Evolutionary conservation across 345 rosid species (phyloP).

Genomic region (Eucalyptus paniculata): DNA sequence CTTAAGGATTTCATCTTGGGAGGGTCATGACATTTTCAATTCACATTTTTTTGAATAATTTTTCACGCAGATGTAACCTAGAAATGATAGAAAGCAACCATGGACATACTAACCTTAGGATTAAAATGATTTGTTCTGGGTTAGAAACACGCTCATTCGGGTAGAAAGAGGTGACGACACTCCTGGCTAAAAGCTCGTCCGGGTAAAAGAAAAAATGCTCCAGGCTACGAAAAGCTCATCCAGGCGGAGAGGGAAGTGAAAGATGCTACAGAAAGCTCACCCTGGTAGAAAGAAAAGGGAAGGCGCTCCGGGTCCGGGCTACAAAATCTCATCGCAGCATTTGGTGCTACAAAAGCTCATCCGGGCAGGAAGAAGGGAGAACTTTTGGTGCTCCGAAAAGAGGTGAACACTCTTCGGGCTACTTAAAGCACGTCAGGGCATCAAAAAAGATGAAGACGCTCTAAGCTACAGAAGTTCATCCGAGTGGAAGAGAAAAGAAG

Average conservation of each 20-base stretch:
- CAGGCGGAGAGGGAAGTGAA: too few species aligned
- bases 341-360: background rate
- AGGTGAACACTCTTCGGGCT: background rate
- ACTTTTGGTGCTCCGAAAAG: too few species aligned
- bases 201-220: too few species aligned
- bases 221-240: too few species aligned
- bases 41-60: background rate
- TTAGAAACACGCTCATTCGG: too few species aligned
- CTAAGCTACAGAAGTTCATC: background rate
- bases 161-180: too few species aligned
- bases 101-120: too few species aligned
- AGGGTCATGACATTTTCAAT: background rate
- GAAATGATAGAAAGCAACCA: too few species aligned
- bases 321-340: too few species aligned
- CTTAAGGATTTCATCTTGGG: background rate
- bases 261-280: too few species aligned
- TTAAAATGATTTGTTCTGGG: too few species aligned
- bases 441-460: background rate
- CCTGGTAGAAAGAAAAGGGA: background rate
- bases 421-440: background rate
- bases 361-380: background rate
- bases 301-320: background rate
- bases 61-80: background rate
- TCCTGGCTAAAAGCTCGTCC: too few species aligned
- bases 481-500: background rate